phyloP scores from a whole-genome alignment of 805 yeast genomes.

The Lachancea nothofagi region DNA sequence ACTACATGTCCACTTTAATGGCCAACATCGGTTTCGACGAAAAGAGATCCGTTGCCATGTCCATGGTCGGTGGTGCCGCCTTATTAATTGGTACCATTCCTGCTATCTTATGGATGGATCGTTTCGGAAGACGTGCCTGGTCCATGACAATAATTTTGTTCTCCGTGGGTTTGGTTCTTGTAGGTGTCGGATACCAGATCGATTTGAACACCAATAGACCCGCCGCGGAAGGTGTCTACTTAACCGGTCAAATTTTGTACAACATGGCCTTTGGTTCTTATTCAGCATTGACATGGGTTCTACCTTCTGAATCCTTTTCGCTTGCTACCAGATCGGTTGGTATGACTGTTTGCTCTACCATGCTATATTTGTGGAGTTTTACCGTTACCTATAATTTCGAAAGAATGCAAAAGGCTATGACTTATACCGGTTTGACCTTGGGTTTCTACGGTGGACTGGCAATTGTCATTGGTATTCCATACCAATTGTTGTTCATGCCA shows the following conservation, averaged over 20 bases:
- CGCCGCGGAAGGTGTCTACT: constrained; percentile 54
- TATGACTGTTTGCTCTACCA: constrained; percentile 54
- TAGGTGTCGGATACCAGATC: constrained; percentile 52
- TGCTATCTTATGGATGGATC: constrained; percentile 54
- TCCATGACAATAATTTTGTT: constrained; percentile 53
- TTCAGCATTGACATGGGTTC: constrained; percentile 63
- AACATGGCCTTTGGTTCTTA: constrained; percentile 64
- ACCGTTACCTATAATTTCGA: constrained; percentile 60
- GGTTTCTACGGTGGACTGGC: constrained; percentile 70
- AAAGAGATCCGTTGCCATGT: constrained; percentile 55
- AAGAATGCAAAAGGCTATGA: constrained; percentile 49
- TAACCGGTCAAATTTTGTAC: constrained; percentile 58
- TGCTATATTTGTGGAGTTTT: constrained; percentile 57
- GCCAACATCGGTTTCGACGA: constrained; percentile 46
- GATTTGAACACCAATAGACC: constrained; percentile 35
- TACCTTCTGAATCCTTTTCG: constrained; percentile 61
- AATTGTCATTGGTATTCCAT: constrained; percentile 44
- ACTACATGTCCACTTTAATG: constrained; percentile 58
- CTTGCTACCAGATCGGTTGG: constrained; percentile 56
- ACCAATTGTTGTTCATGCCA: constrained; percentile 55
- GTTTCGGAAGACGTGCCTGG: constrained; percentile 55
- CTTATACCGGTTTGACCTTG: constrained; percentile 55
- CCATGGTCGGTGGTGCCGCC: constrained; percentile 64
- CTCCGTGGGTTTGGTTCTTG: constrained; percentile 53
- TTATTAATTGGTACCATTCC: constrained; percentile 60